These are phyloP conservation scores for Scedosporium apiospermum DNA, from an alignment of 2,329 filamentous ascomycete genomes.

Conservation along the genomic window DNA sequence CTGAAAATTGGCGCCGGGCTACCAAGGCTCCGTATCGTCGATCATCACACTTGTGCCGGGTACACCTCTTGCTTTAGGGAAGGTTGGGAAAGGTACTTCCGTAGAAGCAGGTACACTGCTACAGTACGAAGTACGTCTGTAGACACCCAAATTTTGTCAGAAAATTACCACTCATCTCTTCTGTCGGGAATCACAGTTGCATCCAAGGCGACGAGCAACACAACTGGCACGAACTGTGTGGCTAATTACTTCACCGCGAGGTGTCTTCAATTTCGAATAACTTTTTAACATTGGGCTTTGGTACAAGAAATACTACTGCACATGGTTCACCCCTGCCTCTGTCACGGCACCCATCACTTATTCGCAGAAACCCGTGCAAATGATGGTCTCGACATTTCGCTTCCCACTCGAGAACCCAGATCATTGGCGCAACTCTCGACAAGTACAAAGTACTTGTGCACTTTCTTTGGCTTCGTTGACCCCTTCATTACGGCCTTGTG, in stretches of 20 bases:
- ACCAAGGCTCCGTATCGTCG: too few species aligned
- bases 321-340: neutral
- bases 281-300: neutral
- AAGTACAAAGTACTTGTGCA: neutral
- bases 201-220: neutral
- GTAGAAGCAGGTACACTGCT: too few species aligned
- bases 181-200: neutral
- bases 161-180: neutral
- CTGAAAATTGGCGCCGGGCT: too few species aligned
- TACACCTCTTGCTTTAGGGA: too few species aligned
- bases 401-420: neutral
- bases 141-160: neutral
- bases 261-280: neutral
- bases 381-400: neutral
- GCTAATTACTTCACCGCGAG: neutral
- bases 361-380: neutral
- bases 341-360: neutral
- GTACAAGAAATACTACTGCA: neutral
- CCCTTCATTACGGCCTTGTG: neutral
- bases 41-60: too few species aligned
- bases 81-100: too few species aligned
- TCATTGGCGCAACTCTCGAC: neutral
- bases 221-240: neutral
- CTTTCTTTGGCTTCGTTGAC: neutral
- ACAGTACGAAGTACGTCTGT: neutral